phyloP scores from a whole-genome alignment of 164 flowering plant genomes.

The Platanus orientalis region DNA sequence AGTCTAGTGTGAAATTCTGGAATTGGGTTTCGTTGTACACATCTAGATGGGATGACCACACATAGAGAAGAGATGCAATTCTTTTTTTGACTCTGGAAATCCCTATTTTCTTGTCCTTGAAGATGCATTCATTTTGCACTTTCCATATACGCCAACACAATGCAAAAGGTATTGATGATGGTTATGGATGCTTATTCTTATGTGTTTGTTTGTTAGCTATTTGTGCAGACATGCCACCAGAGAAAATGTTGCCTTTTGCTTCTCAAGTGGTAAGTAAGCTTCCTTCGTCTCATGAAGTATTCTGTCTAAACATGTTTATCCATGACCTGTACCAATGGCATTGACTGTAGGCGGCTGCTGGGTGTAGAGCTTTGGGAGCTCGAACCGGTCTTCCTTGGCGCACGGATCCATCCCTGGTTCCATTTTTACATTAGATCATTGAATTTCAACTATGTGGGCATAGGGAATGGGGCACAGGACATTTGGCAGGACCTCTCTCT shows the following conservation, averaged over 20 bases:
- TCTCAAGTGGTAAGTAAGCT: slow-evolving; percentile 70
- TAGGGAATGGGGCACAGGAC: no score
- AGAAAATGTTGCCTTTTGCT: slow-evolving; percentile 89
- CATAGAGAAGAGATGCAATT: no score
- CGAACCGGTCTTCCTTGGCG: slow-evolving; percentile 72
- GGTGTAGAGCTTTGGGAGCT: slow-evolving; percentile 85
- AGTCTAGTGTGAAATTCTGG: no score
- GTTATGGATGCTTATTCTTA: neutral
- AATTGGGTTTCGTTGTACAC: no score
- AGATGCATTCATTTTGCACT: no score
- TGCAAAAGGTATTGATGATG: no score
- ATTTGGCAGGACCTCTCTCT: no score
- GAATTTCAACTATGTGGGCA: neutral
- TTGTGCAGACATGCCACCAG: slow-evolving; percentile 72
- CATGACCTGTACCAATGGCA: neutral
- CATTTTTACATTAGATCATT: slow-evolving; percentile 24
- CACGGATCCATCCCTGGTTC: slow-evolving; percentile 57
- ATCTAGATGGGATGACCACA: no score
- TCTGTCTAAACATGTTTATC: neutral
- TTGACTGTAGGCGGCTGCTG: slow-evolving; percentile 64
- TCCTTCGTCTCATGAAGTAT: neutral
- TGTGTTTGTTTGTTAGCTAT: slow-evolving; percentile 40
- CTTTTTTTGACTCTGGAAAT: no score
- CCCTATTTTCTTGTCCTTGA: no score
- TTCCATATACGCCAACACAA: no score